A percentile compares a stretch with the other conserved stretches of the same genome.
phyloP scores from a whole-genome alignment of 176 grass and related monocot species.

The Phragmites australis region DNA sequence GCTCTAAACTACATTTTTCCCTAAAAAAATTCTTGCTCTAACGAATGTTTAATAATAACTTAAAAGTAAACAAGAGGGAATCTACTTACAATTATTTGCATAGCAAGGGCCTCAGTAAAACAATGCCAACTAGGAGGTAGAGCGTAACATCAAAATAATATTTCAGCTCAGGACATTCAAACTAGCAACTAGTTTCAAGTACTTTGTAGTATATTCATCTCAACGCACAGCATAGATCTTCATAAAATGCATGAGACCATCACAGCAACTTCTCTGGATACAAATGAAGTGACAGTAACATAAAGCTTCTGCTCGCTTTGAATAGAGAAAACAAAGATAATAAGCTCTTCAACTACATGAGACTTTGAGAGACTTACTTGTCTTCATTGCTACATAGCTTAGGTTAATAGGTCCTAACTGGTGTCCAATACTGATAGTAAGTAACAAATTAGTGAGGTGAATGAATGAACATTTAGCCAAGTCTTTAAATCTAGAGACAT shows the following conservation, averaged over 20 bases:
- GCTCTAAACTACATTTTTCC: too few species aligned
- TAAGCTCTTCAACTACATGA: constrained; percentile 1
- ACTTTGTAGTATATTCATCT: background rate
- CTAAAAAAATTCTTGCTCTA: too few species aligned
- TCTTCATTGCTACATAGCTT: constrained; percentile 19
- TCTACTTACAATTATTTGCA: too few species aligned
- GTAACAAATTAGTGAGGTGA: background rate
- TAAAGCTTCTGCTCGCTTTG: constrained; percentile 23
- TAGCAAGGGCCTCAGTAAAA: too few species aligned
- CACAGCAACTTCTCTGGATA: too few species aligned
- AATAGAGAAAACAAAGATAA: constrained; percentile 4
- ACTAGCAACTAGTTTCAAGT: background rate
- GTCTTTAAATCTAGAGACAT: background rate
- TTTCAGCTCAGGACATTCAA: background rate
- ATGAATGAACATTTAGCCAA: constrained; percentile 8
- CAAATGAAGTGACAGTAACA: background rate
- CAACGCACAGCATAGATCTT: background rate
- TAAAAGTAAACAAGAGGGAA: too few species aligned
- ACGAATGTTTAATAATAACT: too few species aligned
- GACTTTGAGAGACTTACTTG: too few species aligned
- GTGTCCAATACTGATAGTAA: background rate
- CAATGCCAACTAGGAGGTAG: too few species aligned
- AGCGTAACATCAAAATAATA: too few species aligned
- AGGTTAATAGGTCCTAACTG: constrained; percentile 21
- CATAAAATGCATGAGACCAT: background rate